phyloP scores from a whole-genome alignment of 2,329 filamentous ascomycete genomes.

The Penicillium sp. region DNA sequence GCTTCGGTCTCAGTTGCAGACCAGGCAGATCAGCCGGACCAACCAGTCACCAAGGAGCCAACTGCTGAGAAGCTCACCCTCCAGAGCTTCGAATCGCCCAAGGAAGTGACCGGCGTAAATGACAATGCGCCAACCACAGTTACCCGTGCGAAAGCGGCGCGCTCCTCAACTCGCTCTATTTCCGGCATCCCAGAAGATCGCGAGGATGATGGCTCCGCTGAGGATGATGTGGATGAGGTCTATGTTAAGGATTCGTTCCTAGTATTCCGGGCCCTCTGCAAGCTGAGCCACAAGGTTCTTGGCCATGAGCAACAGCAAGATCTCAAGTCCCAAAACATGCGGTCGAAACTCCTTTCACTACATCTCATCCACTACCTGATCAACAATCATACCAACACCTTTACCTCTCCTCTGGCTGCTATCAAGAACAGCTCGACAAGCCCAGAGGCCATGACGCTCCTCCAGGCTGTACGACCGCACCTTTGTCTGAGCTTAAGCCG shows the following conservation, averaged over 20 bases:
- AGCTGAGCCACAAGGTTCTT: slow-evolving; percentile 89
- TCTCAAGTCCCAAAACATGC: slow-evolving; percentile 90
- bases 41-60: slow-evolving; percentile 54
- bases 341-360: slow-evolving; percentile 91
- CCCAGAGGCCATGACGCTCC: slow-evolving; percentile 78
- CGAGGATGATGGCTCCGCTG: slow-evolving; percentile 42
- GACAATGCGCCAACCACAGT: slow-evolving; percentile 69
- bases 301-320: slow-evolving; percentile 90
- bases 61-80: slow-evolving; percentile 61
- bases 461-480: slow-evolving; percentile 96
- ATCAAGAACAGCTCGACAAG: slow-evolving; percentile 89
- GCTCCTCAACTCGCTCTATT: slow-evolving; percentile 48
- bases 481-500: slow-evolving; percentile 91
- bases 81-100: slow-evolving; percentile 68
- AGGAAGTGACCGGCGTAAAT: slow-evolving; percentile 65
- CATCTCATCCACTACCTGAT: slow-evolving; percentile 94
- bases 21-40: slow-evolving; percentile 41
- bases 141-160: slow-evolving; percentile 55
- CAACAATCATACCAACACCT: slow-evolving; percentile 89
- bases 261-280: slow-evolving; percentile 96
- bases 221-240: slow-evolving; percentile 83
- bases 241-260: slow-evolving; percentile 97
- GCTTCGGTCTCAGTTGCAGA: slow-evolving; percentile 36
- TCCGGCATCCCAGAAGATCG: slow-evolving; percentile 39
- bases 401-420: slow-evolving; percentile 86